A percentile compares a stretch with the other conserved stretches of the same genome.
Conservation (phyloP, 306 rosid genomes). For the Cajanus cajan region DNA sequence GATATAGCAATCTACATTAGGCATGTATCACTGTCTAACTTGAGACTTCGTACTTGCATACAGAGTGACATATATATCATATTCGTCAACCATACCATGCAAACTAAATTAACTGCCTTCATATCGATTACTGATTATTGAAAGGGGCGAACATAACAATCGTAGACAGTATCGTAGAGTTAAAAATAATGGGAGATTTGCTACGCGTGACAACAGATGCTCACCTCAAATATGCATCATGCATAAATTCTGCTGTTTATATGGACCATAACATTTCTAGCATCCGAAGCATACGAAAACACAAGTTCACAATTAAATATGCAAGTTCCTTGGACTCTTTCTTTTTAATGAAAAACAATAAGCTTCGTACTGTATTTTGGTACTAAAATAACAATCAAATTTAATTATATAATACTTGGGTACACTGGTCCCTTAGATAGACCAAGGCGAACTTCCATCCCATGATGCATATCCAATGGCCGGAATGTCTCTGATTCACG, state of each 20-base stretch:
- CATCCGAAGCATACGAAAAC: conserved; percentile 21
- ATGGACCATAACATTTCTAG: not conserved
- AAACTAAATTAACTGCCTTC: not conserved
- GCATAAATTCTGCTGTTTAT: conserved; percentile 1
- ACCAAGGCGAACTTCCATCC: conserved; percentile 91
- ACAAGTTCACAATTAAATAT: not conserved
- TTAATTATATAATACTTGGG: conserved; percentile 63
- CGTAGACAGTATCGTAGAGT: not conserved
- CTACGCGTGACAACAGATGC: not conserved
- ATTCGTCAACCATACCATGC: not conserved
- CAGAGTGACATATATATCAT: no score
- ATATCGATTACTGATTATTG: not conserved
- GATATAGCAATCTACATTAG: no score
- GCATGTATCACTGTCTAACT: no score
- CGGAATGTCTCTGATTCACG: conserved; percentile 73
- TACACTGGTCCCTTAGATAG: conserved; percentile 85
- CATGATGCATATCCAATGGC: conserved; percentile 86
- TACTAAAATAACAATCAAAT: conserved; percentile 8
- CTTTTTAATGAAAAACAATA: conserved; percentile 9
- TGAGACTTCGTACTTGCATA: no score
- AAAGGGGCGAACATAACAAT: not conserved
- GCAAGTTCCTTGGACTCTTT: conserved; percentile 12
- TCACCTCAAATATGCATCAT: conserved; percentile 24
- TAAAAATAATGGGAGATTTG: not conserved
- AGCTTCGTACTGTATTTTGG: not conserved